Percentiles rank a stretch among this genome's conserved stretches.
Conservation (phyloP, 768 basidiomycete species). For the Trametes cubensis region DNA sequence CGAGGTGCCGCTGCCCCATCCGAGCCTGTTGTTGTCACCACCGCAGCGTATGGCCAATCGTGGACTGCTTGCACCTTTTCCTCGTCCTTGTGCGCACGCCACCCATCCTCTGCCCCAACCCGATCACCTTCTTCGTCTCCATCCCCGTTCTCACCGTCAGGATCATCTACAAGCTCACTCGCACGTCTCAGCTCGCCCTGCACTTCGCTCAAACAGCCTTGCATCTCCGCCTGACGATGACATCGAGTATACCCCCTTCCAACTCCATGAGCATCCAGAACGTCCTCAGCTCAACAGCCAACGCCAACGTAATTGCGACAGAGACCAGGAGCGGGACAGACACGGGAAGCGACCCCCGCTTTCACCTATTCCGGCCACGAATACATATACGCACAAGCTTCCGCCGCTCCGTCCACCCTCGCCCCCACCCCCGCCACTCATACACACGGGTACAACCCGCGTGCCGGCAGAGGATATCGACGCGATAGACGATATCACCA, state of each 20-base stretch:
- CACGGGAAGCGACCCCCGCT: not conserved
- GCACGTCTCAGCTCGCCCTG: not conserved
- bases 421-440: slow-evolving; percentile 9
- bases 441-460: not conserved
- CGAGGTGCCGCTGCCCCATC: not conserved
- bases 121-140: not conserved
- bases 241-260: not conserved
- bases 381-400: not conserved
- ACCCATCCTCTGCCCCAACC: too few relatives aligned
- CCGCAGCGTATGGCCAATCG: not conserved
- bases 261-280: not conserved
- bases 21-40: too few relatives aligned
- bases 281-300: not conserved
- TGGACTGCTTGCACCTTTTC: not conserved
- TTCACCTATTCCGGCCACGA: not conserved
- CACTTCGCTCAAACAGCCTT: not conserved
- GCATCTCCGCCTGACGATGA: not conserved
- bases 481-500: slow-evolving; percentile 14
- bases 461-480: not conserved
- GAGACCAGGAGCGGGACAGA: not conserved
- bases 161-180: not conserved
- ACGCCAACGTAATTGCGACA: slow-evolving; percentile 8
- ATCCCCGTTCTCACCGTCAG: not conserved
- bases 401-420: not conserved
- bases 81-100: not conserved